Percentiles rank a stretch among this genome's conserved stretches.
Conservation (phyloP, 305 asterid genomes). For the Plantago lanceolata region DNA sequence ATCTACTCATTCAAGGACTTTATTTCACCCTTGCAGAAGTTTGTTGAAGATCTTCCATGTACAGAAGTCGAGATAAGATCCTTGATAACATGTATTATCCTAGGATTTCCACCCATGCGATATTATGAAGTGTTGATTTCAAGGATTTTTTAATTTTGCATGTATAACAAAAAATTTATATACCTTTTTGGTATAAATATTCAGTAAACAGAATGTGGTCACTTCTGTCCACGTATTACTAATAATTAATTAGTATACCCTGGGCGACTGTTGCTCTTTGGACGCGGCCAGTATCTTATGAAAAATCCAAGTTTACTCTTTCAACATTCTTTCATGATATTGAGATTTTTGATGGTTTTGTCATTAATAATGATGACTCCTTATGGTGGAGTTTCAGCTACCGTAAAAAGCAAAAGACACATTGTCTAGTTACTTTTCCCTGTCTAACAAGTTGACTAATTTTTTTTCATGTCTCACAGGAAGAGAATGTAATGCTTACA, state of each 20-base stretch:
- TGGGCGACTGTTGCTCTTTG: too few relatives aligned
- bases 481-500: constrained; percentile 66
- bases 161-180: too few relatives aligned
- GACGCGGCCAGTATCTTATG: too few relatives aligned
- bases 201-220: too few relatives aligned
- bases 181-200: too few relatives aligned
- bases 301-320: too few relatives aligned
- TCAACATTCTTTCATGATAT: too few relatives aligned
- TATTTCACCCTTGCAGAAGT: neutral
- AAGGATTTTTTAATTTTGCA: too few relatives aligned
- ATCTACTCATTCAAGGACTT: neutral
- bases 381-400: constrained; percentile 4
- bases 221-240: too few relatives aligned
- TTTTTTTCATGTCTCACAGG: constrained; percentile 47
- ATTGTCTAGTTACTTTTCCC: constrained; percentile 8
- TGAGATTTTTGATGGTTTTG: neutral
- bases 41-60: constrained; percentile 10
- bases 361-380: neutral
- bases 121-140: too few relatives aligned
- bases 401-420: constrained; percentile 12
- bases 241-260: too few relatives aligned
- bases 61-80: neutral
- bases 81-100: neutral
- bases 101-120: too few relatives aligned
- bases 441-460: constrained; percentile 22